phyloP scores from a whole-genome alignment of 139 green algal genomes.

The Diplosphaera chodatii region DNA sequence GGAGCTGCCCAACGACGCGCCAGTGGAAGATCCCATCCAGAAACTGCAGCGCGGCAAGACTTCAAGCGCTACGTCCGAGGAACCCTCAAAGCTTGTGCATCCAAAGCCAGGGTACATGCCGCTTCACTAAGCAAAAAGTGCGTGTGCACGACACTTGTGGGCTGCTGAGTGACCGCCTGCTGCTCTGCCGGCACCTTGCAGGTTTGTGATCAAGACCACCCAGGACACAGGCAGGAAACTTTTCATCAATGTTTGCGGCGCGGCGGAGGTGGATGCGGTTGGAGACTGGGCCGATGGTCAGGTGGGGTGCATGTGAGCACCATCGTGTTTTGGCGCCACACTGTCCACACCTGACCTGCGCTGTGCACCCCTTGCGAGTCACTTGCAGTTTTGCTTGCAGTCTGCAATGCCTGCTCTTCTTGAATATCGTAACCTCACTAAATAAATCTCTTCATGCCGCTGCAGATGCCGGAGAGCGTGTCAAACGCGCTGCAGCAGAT shows the following conservation, averaged over 20 bases:
- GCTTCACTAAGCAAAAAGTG: too few relatives aligned
- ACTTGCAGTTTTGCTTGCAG: too few relatives aligned
- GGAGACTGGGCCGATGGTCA: slow-evolving; percentile 37
- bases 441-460: too few relatives aligned
- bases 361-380: too few relatives aligned
- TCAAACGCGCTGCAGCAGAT: slow-evolving; percentile 7
- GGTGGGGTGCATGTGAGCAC: too few relatives aligned
- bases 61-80: neutral
- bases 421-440: too few relatives aligned
- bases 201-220: slow-evolving; percentile 68
- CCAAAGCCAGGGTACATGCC: neutral
- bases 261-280: slow-evolving; percentile 38
- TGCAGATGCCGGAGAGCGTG: slow-evolving; percentile 19
- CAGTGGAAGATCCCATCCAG: neutral
- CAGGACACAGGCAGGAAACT: slow-evolving; percentile 50
- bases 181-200: slow-evolving; percentile 12
- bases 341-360: too few relatives aligned
- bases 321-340: too few relatives aligned
- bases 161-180: neutral
- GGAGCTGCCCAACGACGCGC: neutral
- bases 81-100: neutral
- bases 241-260: slow-evolving; percentile 71
- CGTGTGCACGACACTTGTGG: too few relatives aligned
- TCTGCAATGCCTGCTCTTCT: too few relatives aligned
- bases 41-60: neutral